A percentile compares a stretch with the other conserved stretches of the same genome.
These are phyloP conservation scores for Colletotrichum scovillei DNA, from an alignment of 2,329 filamentous ascomycete species.

Conservation along the genomic window DNA sequence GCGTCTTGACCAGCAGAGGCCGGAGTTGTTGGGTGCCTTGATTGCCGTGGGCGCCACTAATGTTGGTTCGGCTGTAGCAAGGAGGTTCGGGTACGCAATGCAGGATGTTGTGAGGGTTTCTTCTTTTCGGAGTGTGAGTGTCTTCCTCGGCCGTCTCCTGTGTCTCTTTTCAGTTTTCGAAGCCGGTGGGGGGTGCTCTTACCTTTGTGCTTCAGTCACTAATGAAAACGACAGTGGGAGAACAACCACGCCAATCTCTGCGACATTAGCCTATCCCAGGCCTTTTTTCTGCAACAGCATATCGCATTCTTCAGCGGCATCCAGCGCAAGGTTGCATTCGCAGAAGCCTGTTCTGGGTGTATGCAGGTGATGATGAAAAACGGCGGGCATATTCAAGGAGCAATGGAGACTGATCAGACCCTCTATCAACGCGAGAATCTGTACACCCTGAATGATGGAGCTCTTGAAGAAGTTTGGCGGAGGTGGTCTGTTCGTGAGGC, in stretches of 20 bases:
- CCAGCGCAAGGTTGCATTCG: background rate
- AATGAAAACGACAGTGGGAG: background rate
- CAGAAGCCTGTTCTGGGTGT: background rate
- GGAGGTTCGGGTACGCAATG: conserved; percentile 7
- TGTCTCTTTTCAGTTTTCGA: background rate
- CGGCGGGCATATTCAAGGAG: conserved; percentile 4
- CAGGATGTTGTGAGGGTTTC: conserved; percentile 14
- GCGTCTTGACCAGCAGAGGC: background rate
- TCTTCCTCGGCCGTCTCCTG: too few species aligned
- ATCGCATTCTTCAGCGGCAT: conserved; percentile 10
- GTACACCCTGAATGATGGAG: background rate
- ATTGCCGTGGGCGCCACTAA: background rate
- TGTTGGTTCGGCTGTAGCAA: background rate
- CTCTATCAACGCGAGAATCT: background rate
- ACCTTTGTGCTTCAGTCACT: background rate
- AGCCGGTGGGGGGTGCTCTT: too few species aligned
- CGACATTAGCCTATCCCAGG: conserved; percentile 9
- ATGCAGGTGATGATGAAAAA: conserved; percentile 9
- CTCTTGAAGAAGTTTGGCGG: background rate
- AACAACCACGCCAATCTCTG: background rate
- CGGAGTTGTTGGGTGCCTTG: conserved; percentile 1
- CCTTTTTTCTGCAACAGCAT: conserved; percentile 11
- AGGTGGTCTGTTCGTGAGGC: background rate
- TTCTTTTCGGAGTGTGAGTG: conserved; percentile 1
- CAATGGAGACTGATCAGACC: background rate